Evolutionary conservation across 495 filamentous ascomycete genomes (phyloP).

Genomic region (Penicillium mononematosum): DNA sequence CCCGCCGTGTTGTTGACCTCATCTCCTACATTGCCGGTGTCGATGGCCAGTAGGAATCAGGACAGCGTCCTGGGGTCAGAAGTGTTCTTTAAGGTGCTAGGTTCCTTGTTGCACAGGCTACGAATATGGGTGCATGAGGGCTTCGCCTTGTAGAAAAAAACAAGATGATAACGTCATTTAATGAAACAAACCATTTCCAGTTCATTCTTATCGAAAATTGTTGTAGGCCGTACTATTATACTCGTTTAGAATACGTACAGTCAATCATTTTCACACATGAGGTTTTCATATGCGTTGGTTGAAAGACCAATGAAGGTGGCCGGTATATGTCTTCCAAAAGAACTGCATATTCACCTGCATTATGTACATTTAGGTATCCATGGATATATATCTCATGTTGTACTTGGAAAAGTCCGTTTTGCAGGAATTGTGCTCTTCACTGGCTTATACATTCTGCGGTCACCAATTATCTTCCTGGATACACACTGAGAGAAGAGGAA

Average conservation of each 20-base stretch:
- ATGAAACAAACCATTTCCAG: slow-evolving; percentile 32
- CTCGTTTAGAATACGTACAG: too few species aligned
- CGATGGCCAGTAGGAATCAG: slow-evolving; percentile 58
- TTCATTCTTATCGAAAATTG: slow-evolving; percentile 10
- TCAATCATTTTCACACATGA: background rate
- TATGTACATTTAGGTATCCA: background rate
- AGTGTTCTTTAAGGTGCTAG: slow-evolving; percentile 37
- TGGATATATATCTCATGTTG: background rate
- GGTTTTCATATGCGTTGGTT: too few species aligned
- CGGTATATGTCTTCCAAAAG: background rate
- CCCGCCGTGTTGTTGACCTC: slow-evolving; percentile 96
- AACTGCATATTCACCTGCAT: background rate
- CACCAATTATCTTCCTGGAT: background rate
- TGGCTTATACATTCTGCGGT: background rate
- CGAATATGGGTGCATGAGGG: slow-evolving; percentile 5
- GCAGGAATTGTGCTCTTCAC: background rate
- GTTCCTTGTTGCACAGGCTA: slow-evolving; percentile 14
- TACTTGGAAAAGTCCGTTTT: background rate
- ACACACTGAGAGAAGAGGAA: background rate
- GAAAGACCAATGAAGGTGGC: background rate
- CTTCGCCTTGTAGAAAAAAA: slow-evolving; percentile 24
- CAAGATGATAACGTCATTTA: slow-evolving; percentile 33
- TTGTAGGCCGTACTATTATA: background rate
- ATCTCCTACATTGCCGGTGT: slow-evolving; percentile 89
- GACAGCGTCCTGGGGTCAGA: slow-evolving; percentile 32